phyloP scores from a whole-genome alignment of 495 filamentous ascomycete genomes.

The Talaromyces stipitatus region DNA sequence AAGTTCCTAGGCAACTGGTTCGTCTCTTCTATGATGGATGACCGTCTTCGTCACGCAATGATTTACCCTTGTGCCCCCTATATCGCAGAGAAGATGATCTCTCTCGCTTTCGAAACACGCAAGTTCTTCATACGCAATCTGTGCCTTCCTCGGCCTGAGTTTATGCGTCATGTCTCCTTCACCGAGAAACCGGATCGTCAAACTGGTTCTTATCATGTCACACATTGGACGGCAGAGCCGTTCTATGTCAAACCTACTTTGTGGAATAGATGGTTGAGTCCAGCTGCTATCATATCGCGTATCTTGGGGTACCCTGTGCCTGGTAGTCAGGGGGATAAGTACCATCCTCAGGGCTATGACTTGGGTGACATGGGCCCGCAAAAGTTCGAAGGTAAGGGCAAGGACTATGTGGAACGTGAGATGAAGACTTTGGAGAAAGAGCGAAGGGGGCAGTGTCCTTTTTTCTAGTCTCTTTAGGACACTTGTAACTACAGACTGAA shows the following conservation, averaged over 20 bases:
- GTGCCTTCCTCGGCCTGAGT: slow-evolving; percentile 41
- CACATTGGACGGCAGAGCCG: slow-evolving; percentile 43
- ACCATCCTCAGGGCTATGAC: slow-evolving; percentile 50
- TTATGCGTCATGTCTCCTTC: slow-evolving; percentile 32
- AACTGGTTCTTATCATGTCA: slow-evolving; percentile 42
- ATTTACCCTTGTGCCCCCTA: slow-evolving; percentile 42
- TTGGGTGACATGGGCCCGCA: slow-evolving; percentile 52
- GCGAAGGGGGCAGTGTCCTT: slow-evolving; percentile 45
- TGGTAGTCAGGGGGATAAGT: slow-evolving; percentile 49
- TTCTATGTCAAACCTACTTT: slow-evolving; percentile 57
- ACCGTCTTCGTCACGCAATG: slow-evolving; percentile 56
- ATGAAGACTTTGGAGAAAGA: slow-evolving; percentile 26
- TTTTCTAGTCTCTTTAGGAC: neutral
- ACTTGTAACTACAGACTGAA: neutral
- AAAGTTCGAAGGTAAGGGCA: slow-evolving; percentile 48
- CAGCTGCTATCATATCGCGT: slow-evolving; percentile 44
- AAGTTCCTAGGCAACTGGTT: slow-evolving; percentile 42
- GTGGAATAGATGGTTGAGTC: slow-evolving; percentile 50
- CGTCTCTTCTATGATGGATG: slow-evolving; percentile 55
- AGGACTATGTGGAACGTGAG: slow-evolving; percentile 36
- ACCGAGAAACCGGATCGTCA: slow-evolving; percentile 33
- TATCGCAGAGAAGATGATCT: slow-evolving; percentile 20
- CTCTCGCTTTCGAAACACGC: slow-evolving; percentile 38
- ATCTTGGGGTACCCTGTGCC: slow-evolving; percentile 49
- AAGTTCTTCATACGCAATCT: slow-evolving; percentile 49